Evolutionary conservation across 495 filamentous ascomycete species (phyloP).

Genomic region (Daldinia loculata): DNA sequence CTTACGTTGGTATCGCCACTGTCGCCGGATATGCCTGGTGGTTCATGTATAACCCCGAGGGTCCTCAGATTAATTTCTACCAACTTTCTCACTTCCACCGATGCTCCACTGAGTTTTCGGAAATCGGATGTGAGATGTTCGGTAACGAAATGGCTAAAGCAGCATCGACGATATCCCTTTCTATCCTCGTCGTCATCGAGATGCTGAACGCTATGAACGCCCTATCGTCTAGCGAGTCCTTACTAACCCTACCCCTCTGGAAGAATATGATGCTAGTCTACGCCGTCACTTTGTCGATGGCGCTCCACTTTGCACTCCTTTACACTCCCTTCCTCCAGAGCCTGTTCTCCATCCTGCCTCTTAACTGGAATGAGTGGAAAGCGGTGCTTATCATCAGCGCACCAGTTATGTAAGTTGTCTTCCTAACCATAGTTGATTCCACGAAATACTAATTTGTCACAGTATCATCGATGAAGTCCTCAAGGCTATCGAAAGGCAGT

Average conservation of each 20-base stretch:
- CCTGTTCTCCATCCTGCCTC: conserved; percentile 89
- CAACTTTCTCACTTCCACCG: conserved; percentile 94
- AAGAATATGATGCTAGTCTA: conserved; percentile 97
- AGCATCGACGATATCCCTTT: conserved; percentile 94
- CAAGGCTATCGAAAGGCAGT: conserved; percentile 79
- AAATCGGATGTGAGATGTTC: conserved; percentile 97
- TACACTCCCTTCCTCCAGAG: conserved; percentile 90
- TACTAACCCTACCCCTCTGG: conserved; percentile 92
- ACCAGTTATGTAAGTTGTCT: conserved; percentile 85
- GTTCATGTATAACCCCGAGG: conserved; percentile 96
- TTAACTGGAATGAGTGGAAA: conserved; percentile 92
- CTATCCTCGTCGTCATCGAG: conserved; percentile 93
- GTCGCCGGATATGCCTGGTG: conserved; percentile 99
- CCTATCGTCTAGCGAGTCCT: conserved; percentile 91
- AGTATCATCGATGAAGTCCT: conserved; percentile 90
- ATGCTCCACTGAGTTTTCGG: conserved; percentile 85
- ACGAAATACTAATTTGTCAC: conserved; percentile 50
- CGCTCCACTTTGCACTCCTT: conserved; percentile 90
- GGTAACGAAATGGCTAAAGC: conserved; percentile 85
- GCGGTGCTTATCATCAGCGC: conserved; percentile 88
- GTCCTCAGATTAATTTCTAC: conserved; percentile 91
- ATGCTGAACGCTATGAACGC: conserved; percentile 99
- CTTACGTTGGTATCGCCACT: conserved; percentile 92
- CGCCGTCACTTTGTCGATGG: conserved; percentile 94
- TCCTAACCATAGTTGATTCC: not conserved